A percentile compares a stretch with the other conserved stretches of the same genome.
These are phyloP conservation scores for Calocybe gambosa DNA, from an alignment of 1,284 basidiomycete genomes.

Conservation along the genomic window DNA sequence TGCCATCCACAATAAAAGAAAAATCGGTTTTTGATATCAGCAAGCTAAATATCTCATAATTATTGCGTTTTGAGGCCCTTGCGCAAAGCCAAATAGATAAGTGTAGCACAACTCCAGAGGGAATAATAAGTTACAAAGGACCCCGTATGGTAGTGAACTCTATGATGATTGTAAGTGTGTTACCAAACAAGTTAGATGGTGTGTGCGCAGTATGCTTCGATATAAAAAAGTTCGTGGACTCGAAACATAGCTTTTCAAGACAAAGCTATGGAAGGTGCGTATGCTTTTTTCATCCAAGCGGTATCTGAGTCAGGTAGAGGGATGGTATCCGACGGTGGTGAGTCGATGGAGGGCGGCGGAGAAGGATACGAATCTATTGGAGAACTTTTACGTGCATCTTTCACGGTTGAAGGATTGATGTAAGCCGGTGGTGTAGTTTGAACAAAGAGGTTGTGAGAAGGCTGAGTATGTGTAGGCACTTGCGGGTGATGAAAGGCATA, in stretches of 20 bases:
- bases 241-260: constrained; percentile 4
- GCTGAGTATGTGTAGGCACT: constrained; percentile 17
- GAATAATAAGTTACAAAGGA: neutral
- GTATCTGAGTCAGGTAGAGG: constrained; percentile 19
- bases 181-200: constrained; percentile 2
- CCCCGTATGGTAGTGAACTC: constrained; percentile 8
- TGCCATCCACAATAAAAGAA: too few relatives aligned
- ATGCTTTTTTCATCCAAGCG: constrained; percentile 11
- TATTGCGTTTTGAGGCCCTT: too few relatives aligned
- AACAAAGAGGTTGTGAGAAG: constrained; percentile 19
- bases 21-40: too few relatives aligned
- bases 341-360: constrained; percentile 68
- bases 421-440: constrained; percentile 22
- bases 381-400: constrained; percentile 18
- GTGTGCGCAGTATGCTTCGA: constrained; percentile 4
- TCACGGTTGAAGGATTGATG: constrained; percentile 16
- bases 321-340: constrained; percentile 41
- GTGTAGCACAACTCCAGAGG: too few relatives aligned
- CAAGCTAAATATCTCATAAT: too few relatives aligned
- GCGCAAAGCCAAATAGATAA: too few relatives aligned
- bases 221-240: neutral
- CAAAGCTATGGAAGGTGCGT: constrained; percentile 9
- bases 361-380: constrained; percentile 62
- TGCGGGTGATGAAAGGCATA: constrained; percentile 20
- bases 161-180: constrained; percentile 10